Percentiles rank a stretch among this genome's conserved stretches.
phyloP scores from a whole-genome alignment of 345 rosid species.

The Melaleuca alternifolia region DNA sequence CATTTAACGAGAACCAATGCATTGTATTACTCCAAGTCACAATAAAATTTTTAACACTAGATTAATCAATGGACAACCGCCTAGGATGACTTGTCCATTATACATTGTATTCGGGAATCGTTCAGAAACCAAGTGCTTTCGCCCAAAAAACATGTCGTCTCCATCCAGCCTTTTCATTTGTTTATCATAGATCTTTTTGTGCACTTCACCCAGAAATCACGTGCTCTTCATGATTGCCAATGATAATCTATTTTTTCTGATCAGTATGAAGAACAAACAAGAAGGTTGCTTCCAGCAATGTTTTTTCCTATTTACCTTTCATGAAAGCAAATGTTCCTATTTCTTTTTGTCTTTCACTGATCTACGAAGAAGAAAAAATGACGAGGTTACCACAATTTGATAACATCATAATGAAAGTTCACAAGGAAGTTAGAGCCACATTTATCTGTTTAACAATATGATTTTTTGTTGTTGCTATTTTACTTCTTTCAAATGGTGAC shows the following conservation, averaged over 20 bases:
- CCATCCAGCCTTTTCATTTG: too few relatives aligned
- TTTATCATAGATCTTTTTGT: too few relatives aligned
- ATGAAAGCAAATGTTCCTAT: background rate
- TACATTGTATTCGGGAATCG: too few relatives aligned
- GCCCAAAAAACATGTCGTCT: too few relatives aligned
- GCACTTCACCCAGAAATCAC: too few relatives aligned
- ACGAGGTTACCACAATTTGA: background rate
- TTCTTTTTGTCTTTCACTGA: background rate
- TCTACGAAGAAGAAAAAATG: background rate
- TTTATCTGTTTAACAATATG: background rate
- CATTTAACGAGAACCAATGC: too few relatives aligned
- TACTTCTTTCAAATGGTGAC: background rate
- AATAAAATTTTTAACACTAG: too few relatives aligned
- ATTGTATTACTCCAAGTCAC: too few relatives aligned
- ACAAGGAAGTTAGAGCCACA: background rate
- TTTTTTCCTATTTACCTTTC: background rate
- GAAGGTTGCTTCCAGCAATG: background rate
- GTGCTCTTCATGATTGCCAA: too few relatives aligned
- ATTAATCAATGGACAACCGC: too few relatives aligned
- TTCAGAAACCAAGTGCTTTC: too few relatives aligned
- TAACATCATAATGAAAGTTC: background rate
- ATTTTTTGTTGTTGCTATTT: background rate
- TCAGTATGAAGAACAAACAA: background rate
- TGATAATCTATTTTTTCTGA: background rate
- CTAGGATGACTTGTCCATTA: too few relatives aligned